Conservation (phyloP, 1,284 basidiomycete genomes). For the Athelia psychrophila region DNA sequence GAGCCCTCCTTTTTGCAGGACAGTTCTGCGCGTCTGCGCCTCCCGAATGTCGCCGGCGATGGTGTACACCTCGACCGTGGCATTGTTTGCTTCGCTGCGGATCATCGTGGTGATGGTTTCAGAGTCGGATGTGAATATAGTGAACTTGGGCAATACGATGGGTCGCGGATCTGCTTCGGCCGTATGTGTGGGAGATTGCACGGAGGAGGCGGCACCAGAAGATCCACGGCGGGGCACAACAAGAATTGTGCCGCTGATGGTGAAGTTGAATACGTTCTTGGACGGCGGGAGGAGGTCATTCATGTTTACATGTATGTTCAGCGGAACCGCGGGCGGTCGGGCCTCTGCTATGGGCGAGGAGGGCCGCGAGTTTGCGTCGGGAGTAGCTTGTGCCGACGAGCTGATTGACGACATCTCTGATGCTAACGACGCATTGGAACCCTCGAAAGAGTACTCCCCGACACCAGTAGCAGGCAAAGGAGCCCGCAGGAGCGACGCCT, state of each 20-base stretch:
- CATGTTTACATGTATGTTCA: constrained; percentile 76
- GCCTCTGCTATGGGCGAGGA: constrained; percentile 19
- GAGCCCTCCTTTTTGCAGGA: constrained; percentile 54
- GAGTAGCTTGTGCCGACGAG: constrained; percentile 44
- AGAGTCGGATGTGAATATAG: constrained; percentile 58
- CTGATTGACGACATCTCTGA: constrained; percentile 53
- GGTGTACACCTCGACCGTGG: constrained; percentile 58
- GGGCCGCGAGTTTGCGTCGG: constrained; percentile 29
- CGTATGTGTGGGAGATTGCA: constrained; percentile 17
- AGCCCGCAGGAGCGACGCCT: constrained; percentile 64
- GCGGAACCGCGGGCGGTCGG: constrained; percentile 47
- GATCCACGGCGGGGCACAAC: constrained; percentile 43
- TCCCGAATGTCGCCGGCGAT: constrained; percentile 54
- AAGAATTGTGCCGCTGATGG: constrained; percentile 61
- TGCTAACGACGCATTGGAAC: constrained; percentile 45
- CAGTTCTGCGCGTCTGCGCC: constrained; percentile 57
- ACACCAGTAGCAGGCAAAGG: constrained; percentile 62
- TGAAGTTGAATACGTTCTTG: constrained; percentile 63
- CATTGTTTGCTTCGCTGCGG: constrained; percentile 51
- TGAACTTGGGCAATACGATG: constrained; percentile 63
- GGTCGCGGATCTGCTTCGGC: constrained; percentile 38
- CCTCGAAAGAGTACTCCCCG: constrained; percentile 73
- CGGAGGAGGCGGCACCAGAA: constrained; percentile 21
- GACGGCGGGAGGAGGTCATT: constrained; percentile 67
- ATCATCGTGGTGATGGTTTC: constrained; percentile 55